A percentile compares a stretch with the other conserved stretches of the same genome.
Conservation (phyloP, 148 eudicot species). For the Salicornia ramosissima region DNA sequence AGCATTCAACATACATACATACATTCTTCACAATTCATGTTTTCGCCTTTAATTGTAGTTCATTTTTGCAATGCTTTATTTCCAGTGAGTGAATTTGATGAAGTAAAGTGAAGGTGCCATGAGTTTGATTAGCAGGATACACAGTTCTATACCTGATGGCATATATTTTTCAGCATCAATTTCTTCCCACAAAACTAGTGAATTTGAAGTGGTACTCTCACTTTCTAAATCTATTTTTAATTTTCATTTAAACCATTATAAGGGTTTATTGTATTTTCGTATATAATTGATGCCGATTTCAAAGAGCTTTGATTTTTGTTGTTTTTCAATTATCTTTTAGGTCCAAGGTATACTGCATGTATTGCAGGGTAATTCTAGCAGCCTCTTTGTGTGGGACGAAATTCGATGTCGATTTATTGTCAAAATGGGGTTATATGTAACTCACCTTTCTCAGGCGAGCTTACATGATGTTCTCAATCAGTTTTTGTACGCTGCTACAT, state of each 20-base stretch:
- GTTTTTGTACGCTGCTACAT: slow-evolving; percentile 67
- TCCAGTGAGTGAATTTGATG: background rate
- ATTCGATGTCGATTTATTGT: slow-evolving; percentile 39
- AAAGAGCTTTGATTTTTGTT: background rate
- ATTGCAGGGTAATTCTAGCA: slow-evolving; percentile 73
- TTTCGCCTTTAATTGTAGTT: background rate
- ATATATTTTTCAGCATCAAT: slow-evolving; percentile 54
- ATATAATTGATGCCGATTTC: slow-evolving; percentile 2
- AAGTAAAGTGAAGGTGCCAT: slow-evolving; percentile 29
- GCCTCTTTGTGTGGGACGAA: slow-evolving; percentile 61
- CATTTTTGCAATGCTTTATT: background rate
- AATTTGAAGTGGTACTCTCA: slow-evolving; percentile 64
- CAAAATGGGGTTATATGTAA: slow-evolving; percentile 55
- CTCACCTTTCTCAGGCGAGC: slow-evolving; percentile 68
- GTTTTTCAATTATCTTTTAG: slow-evolving; percentile 26
- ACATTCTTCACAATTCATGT: background rate
- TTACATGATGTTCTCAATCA: slow-evolving; percentile 60
- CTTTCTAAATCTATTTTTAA: background rate
- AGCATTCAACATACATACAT: too few relatives aligned
- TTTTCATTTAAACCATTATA: background rate
- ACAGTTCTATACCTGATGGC: slow-evolving; percentile 35
- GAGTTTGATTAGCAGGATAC: slow-evolving; percentile 52
- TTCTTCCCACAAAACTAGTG: slow-evolving; percentile 48
- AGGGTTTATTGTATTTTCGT: background rate
- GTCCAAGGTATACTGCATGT: slow-evolving; percentile 71